Conservation (phyloP, 768 basidiomycete species). For the Suillus alpinus region DNA sequence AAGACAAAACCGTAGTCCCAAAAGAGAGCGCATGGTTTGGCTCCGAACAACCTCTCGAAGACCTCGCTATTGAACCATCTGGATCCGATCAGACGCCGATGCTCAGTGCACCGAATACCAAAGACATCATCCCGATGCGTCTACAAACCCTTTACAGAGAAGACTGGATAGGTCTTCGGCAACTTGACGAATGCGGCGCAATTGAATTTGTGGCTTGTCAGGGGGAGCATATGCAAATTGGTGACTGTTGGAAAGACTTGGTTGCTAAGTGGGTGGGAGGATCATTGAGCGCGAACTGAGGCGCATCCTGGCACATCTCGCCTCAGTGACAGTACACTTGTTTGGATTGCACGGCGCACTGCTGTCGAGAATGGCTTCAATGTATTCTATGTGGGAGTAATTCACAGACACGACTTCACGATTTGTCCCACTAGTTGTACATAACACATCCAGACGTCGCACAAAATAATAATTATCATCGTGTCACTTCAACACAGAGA, state of each 20-base stretch:
- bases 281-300: background rate
- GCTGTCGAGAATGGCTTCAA: background rate
- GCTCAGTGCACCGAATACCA: slow-evolving; percentile 9
- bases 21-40: slow-evolving; percentile 90
- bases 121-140: slow-evolving; percentile 64
- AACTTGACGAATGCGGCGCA: slow-evolving; percentile 63
- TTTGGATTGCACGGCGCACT: too few relatives aligned
- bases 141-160: slow-evolving; percentile 69
- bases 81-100: slow-evolving; percentile 13
- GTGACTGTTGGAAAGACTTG: slow-evolving; percentile 58
- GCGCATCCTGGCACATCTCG: background rate
- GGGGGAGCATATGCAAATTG: slow-evolving; percentile 75
- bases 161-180: slow-evolving; percentile 79
- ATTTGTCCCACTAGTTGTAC: too few relatives aligned
- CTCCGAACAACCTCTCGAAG: slow-evolving; percentile 48
- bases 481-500: background rate
- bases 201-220: slow-evolving; percentile 63
- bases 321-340: background rate
- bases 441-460: background rate
- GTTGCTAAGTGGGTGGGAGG: slow-evolving; percentile 42
- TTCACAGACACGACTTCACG: background rate
- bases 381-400: background rate
- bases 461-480: background rate
- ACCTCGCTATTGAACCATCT: background rate
- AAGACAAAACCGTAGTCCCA: slow-evolving; percentile 77